These are phyloP conservation scores for Calonectria hawksworthii DNA, from an alignment of 2,329 filamentous ascomycete genomes.

Conservation along the genomic window DNA sequence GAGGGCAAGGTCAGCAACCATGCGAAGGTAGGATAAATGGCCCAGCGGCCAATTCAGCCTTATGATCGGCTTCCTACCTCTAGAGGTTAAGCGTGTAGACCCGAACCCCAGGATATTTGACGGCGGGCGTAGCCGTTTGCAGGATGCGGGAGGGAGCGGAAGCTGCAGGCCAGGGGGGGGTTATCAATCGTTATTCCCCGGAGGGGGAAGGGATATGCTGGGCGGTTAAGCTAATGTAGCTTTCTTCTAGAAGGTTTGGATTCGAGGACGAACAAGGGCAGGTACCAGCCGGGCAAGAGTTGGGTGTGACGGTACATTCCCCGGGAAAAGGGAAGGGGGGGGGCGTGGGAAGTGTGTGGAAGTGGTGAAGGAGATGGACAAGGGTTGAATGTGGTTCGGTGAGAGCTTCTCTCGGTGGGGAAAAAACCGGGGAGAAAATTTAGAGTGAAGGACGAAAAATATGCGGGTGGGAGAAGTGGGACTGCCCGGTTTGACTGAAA, in stretches of 20 bases:
- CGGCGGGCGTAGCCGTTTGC: slow-evolving; percentile 42
- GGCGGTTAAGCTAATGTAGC: slow-evolving; percentile 19
- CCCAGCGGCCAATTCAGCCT: slow-evolving; percentile 34
- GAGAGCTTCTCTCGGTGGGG: slow-evolving; percentile 32
- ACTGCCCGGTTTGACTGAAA: not conserved
- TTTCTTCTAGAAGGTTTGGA: slow-evolving; percentile 13
- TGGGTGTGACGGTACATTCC: not conserved
- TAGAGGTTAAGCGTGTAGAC: slow-evolving; percentile 46
- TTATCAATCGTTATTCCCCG: slow-evolving; percentile 29
- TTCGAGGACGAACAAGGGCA: not conserved
- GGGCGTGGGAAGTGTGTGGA: slow-evolving; percentile 28
- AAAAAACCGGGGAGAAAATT: slow-evolving; percentile 32
- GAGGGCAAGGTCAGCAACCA: not conserved
- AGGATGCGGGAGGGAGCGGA: slow-evolving; percentile 39
- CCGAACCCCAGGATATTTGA: slow-evolving; percentile 37
- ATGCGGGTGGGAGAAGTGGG: slow-evolving; percentile 2
- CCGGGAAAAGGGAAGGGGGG: not conserved
- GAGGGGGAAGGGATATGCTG: slow-evolving; percentile 8
- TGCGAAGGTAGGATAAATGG: not conserved
- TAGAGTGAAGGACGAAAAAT: slow-evolving; percentile 27
- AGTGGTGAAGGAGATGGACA: slow-evolving; percentile 24
- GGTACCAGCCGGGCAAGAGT: not conserved
- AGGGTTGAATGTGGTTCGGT: slow-evolving; percentile 23
- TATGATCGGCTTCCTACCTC: slow-evolving; percentile 41
- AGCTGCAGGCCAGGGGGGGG: slow-evolving; percentile 20